These are phyloP conservation scores for Alternaria conjuncta DNA, from an alignment of 2,329 filamentous ascomycete genomes.

Conservation along the genomic window DNA sequence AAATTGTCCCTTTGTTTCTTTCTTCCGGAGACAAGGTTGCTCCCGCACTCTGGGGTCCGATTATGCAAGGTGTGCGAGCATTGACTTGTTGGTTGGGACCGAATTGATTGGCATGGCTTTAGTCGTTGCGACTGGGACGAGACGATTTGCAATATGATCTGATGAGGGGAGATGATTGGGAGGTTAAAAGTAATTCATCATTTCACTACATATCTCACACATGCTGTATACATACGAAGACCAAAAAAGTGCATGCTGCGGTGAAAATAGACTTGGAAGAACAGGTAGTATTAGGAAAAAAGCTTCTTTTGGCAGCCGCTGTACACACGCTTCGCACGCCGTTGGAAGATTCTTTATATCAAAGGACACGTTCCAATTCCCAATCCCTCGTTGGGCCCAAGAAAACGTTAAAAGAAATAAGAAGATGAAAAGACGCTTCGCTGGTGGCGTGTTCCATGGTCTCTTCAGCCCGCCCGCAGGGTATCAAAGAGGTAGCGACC, in stretches of 20 bases:
- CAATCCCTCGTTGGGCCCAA: slow-evolving; percentile 15
- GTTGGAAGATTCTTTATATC: slow-evolving; percentile 3
- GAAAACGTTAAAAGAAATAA: slow-evolving; percentile 14
- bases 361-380: slow-evolving; percentile 15
- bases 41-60: neutral
- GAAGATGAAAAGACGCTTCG: slow-evolving; percentile 24
- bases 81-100: neutral
- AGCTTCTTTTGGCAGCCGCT: slow-evolving; percentile 19
- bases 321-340: slow-evolving; percentile 3
- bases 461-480: slow-evolving; percentile 34
- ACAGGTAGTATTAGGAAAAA: slow-evolving; percentile 27
- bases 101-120: neutral
- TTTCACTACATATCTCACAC: slow-evolving; percentile 24
- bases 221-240: slow-evolving; percentile 12
- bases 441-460: slow-evolving; percentile 27
- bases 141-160: neutral
- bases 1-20: neutral
- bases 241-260: slow-evolving; percentile 1
- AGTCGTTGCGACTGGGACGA: neutral
- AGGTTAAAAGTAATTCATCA: slow-evolving; percentile 11
- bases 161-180: neutral
- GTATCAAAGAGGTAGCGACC: slow-evolving; percentile 45
- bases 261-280: slow-evolving; percentile 5
- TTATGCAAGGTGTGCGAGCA: neutral
- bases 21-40: neutral